A percentile compares a stretch with the other conserved stretches of the same genome.
phyloP scores from a whole-genome alignment of 768 basidiomycete species.

The Pisolithus tinctorius region DNA sequence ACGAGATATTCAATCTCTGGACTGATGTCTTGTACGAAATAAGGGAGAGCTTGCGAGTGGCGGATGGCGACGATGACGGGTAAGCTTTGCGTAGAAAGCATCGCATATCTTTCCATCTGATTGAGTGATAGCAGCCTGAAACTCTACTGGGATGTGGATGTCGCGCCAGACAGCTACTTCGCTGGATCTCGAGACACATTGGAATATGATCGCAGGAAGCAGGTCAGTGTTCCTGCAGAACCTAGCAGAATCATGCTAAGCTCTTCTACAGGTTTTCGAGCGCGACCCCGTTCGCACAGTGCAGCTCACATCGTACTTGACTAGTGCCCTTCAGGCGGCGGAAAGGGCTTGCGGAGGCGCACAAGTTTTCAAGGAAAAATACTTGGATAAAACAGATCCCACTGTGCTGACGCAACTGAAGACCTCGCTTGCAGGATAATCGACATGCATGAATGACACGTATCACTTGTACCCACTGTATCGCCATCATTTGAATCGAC shows the following conservation, averaged over 20 bases:
- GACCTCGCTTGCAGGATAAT: conserved; percentile 32
- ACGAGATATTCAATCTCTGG: conserved; percentile 83
- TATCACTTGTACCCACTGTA: neutral
- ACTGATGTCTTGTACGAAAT: conserved; percentile 84
- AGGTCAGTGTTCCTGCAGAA: conserved; percentile 36
- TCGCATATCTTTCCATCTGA: neutral
- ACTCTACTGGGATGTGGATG: conserved; percentile 66
- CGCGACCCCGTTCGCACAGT: conserved; percentile 65
- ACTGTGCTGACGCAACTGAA: conserved; percentile 68
- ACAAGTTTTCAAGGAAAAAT: conserved; percentile 50
- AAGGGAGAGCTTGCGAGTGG: conserved; percentile 53
- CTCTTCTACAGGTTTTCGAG: conserved; percentile 48
- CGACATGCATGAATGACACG: neutral
- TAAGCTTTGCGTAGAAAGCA: conserved; percentile 8
- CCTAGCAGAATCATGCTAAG: conserved; percentile 6
- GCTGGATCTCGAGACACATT: conserved; percentile 61
- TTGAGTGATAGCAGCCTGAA: conserved; percentile 30
- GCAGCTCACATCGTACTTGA: conserved; percentile 57
- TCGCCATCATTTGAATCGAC: neutral
- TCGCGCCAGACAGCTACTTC: conserved; percentile 52
- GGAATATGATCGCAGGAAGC: conserved; percentile 71
- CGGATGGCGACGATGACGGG: conserved; percentile 32
- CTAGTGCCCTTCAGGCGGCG: conserved; percentile 53
- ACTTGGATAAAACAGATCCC: conserved; percentile 63
- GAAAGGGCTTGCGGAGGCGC: conserved; percentile 55